Percentiles rank a stretch among this genome's conserved stretches.
Conservation (phyloP, 2,329 filamentous ascomycete genomes). For the Fusarium virguliforme region DNA sequence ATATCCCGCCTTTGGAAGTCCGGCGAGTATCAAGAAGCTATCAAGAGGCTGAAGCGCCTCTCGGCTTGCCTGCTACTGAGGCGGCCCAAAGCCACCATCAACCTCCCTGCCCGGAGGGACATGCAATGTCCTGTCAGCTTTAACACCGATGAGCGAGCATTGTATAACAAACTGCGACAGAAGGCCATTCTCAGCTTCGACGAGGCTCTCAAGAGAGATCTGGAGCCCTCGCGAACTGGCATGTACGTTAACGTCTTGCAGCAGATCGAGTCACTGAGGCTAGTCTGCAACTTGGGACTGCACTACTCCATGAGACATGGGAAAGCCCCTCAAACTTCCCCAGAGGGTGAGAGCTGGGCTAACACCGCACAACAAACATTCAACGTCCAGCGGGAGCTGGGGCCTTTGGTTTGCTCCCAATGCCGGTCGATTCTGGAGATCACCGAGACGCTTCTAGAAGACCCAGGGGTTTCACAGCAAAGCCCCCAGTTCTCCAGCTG, state of each 20-base stretch:
- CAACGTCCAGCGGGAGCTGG: slow-evolving; percentile 53
- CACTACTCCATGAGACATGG: slow-evolving; percentile 57
- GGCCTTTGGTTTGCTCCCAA: slow-evolving; percentile 46
- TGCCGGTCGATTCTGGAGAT: slow-evolving; percentile 51
- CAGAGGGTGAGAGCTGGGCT: slow-evolving; percentile 33
- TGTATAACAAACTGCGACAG: slow-evolving; percentile 55
- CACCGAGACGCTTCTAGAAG: slow-evolving; percentile 44
- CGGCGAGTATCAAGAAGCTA: slow-evolving; percentile 56
- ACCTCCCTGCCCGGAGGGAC: slow-evolving; percentile 58
- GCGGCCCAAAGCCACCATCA: slow-evolving; percentile 57
- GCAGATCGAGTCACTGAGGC: slow-evolving; percentile 62
- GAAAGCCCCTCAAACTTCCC: slow-evolving; percentile 1
- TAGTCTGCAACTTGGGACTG: slow-evolving; percentile 64
- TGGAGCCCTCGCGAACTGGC: slow-evolving; percentile 16
- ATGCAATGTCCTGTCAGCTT: slow-evolving; percentile 57
- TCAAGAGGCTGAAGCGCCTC: slow-evolving; percentile 59
- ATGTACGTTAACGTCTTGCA: slow-evolving; percentile 62
- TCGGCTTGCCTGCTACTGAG: slow-evolving; percentile 59
- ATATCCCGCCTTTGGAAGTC: slow-evolving; percentile 57
- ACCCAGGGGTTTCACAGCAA: not conserved
- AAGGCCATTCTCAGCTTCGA: slow-evolving; percentile 54
- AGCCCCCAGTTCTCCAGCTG: slow-evolving; percentile 54
- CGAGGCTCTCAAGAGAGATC: slow-evolving; percentile 51
- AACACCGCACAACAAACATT: slow-evolving; percentile 55
- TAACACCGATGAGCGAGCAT: slow-evolving; percentile 52